Base-by-base conservation (phyloP, 352 stramenopile species). In the Phytopythium oedochilum region DNA sequence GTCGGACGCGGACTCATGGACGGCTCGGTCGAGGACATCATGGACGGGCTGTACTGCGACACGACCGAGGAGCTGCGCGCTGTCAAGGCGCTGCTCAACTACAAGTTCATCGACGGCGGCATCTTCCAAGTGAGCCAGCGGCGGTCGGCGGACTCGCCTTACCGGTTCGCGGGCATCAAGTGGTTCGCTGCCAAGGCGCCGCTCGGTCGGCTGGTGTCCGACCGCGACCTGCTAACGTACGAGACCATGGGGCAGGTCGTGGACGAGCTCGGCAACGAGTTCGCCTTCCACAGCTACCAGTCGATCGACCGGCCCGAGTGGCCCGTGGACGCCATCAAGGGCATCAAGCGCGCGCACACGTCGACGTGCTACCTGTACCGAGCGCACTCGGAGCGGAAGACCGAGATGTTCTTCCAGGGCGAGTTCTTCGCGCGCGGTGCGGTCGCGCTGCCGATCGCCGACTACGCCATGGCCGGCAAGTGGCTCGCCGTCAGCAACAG, bases 41-140 rank as follows among this genome's bases (percentile, higher is more conserved):
- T 77, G 68, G 61, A 77, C 46, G 65, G 68, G 12, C 57, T 77
- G 39, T 77, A 77, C 56, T 64, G 57, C 44, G 68, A 73, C 35
- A 66, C 62, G 35, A 73, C 68, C 8, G 42, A 62, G 31, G 68
- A 76, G 8, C 44, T 73, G 23, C 61, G 64, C 29, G 57, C 55
- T 20, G 65, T 76, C 23, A 71, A 66, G 34, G 50, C 61, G 25
- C 42, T 71, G 44, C 58, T 76, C 34, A 73, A 66, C 46, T 66
- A 68, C 53, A 66, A 66, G 40, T 68, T 68, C 49, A 66, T 73
- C 53, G 65, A 68, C 26, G 68, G 64, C 18, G 60, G 55, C 10
- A 53, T 73, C 36, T 65, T 73, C 40, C 59, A 71, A 25, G 68
- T 69, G 17, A 68, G 58, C 34, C 53, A 71, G 49, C 58, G 51